Conservation (phyloP, 306 rosid species). For the Aeschynomene evenia region DNA sequence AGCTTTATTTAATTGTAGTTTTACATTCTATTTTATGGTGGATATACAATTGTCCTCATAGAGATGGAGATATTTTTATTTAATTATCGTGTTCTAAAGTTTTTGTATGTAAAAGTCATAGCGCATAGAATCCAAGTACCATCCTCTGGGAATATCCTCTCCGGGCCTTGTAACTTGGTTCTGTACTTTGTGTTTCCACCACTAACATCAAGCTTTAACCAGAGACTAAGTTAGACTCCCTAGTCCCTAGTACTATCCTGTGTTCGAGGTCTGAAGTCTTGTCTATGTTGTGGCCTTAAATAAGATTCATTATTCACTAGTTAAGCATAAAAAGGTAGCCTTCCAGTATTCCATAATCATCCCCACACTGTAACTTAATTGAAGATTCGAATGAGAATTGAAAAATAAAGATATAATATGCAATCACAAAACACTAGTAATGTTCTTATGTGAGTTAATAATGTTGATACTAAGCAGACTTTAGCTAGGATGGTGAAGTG, state of each 20-base stretch:
- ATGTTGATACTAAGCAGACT: background rate
- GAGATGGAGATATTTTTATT: too few species aligned
- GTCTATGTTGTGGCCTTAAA: background rate
- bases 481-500: background rate
- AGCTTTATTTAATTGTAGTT: too few species aligned
- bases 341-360: background rate
- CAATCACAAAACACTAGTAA: background rate
- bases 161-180: too few species aligned
- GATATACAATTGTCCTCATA: too few species aligned
- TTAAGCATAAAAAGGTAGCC: background rate
- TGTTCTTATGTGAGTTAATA: background rate
- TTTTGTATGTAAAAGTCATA: too few species aligned
- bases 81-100: too few species aligned
- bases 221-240: background rate
- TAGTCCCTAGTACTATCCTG: background rate
- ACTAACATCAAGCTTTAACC: background rate
- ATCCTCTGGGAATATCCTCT: too few species aligned
- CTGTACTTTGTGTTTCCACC: background rate
- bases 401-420: background rate
- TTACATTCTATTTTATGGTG: too few species aligned
- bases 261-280: background rate
- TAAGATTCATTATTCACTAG: too few species aligned
- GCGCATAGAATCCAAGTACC: too few species aligned
- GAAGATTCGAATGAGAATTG: background rate
- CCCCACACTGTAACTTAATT: background rate